Evolutionary conservation across 148 eudicot genomes (phyloP).

Genomic region (Vaccinium macrocarpon): DNA sequence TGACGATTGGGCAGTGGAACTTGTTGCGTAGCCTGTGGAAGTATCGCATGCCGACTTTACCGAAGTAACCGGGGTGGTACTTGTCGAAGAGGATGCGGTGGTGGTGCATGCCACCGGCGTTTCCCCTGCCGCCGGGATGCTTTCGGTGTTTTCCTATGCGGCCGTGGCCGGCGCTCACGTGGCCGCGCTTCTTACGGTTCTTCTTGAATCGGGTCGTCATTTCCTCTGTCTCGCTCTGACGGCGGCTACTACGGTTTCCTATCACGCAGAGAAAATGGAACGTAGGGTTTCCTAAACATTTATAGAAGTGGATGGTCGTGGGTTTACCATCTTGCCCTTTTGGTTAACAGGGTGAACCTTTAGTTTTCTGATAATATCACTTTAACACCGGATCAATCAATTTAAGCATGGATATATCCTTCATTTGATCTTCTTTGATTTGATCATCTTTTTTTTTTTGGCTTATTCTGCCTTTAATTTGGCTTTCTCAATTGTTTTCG

Average conservation of each 20-base stretch:
- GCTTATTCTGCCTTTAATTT: too few relatives aligned
- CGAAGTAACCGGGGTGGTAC: constrained; percentile 55
- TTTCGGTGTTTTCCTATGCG: constrained; percentile 39
- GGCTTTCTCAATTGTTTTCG: too few relatives aligned
- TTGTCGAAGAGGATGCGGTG: constrained; percentile 58
- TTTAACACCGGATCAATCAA: too few relatives aligned
- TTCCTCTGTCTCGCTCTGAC: not conserved
- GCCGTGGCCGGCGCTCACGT: constrained; percentile 32
- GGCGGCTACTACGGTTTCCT: not conserved
- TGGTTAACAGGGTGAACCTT: too few relatives aligned
- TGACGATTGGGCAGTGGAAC: constrained; percentile 38
- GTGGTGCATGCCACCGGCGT: constrained; percentile 59
- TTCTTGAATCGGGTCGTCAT: constrained; percentile 38
- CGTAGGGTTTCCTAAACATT: not conserved
- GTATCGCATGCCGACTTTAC: constrained; percentile 51
- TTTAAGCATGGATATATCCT: too few relatives aligned
- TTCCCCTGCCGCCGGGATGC: constrained; percentile 54
- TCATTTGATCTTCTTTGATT: too few relatives aligned
- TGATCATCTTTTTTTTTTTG: too few relatives aligned
- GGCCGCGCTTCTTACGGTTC: constrained; percentile 43
- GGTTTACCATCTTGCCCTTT: constrained; percentile 10
- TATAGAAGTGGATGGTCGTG: not conserved
- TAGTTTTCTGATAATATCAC: too few relatives aligned
- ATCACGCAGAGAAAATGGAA: not conserved
- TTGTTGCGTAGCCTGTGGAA: constrained; percentile 56